Conservation (phyloP, 805 yeast genomes). For the Kluyveromyces aestuarii region DNA sequence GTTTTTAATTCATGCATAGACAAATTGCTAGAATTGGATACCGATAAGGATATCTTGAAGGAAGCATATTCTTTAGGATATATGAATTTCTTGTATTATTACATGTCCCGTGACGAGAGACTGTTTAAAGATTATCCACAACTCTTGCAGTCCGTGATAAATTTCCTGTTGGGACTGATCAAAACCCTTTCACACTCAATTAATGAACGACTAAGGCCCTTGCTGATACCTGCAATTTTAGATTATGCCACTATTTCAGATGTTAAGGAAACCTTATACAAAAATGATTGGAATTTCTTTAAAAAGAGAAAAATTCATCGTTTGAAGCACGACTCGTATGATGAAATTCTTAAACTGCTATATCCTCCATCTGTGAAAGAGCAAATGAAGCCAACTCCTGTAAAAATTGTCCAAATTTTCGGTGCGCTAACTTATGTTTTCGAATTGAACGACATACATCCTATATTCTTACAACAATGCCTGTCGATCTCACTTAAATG, state of each 20-base stretch:
- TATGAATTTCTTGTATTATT: slow-evolving; percentile 67
- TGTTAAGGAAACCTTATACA: slow-evolving; percentile 63
- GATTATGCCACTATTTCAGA: slow-evolving; percentile 81
- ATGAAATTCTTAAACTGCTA: slow-evolving; percentile 64
- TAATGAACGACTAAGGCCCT: slow-evolving; percentile 45
- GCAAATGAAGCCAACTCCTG: slow-evolving; percentile 83
- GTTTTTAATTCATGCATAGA: slow-evolving; percentile 52
- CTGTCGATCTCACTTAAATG: slow-evolving; percentile 71
- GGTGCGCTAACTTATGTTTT: slow-evolving; percentile 84
- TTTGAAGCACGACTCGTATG: slow-evolving; percentile 37
- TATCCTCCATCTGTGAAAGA: slow-evolving; percentile 79
- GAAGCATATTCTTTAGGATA: slow-evolving; percentile 87
- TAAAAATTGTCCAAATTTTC: slow-evolving; percentile 72
- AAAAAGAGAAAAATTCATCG: slow-evolving; percentile 29
- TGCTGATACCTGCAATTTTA: slow-evolving; percentile 59
- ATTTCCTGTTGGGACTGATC: slow-evolving; percentile 48
- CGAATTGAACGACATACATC: slow-evolving; percentile 72
- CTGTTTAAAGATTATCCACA: slow-evolving; percentile 48
- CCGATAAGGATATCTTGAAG: slow-evolving; percentile 51
- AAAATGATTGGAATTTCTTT: slow-evolving; percentile 60
- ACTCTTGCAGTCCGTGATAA: slow-evolving; percentile 49
- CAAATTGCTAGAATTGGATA: slow-evolving; percentile 43
- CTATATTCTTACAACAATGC: slow-evolving; percentile 68
- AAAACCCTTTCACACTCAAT: slow-evolving; percentile 61
- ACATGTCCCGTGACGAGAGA: slow-evolving; percentile 56